phyloP scores from a whole-genome alignment of 176 grass and related monocot genomes.

The Melocanna baccifera region DNA sequence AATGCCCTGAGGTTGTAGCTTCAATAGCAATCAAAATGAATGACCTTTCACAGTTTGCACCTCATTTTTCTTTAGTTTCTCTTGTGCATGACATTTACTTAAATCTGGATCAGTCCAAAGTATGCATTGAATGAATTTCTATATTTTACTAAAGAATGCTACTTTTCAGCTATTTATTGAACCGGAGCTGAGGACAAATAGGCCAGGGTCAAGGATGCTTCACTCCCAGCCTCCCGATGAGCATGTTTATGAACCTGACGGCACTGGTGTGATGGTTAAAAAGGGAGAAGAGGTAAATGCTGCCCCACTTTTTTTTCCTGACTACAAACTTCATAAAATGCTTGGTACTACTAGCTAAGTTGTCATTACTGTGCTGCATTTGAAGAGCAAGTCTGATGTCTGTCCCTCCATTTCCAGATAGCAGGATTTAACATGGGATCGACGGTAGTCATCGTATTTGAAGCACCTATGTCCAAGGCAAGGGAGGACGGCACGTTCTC shows the following conservation, averaged over 20 bases:
- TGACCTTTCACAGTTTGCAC: neutral
- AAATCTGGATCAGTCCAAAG: neutral
- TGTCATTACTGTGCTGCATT: neutral
- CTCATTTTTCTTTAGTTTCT: neutral
- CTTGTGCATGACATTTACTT: neutral
- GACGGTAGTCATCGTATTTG: constrained; percentile 74
- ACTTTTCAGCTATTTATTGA: constrained; percentile 59
- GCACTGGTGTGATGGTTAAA: constrained; percentile 51
- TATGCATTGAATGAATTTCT: neutral
- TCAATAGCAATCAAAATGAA: neutral
- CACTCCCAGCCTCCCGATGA: constrained; percentile 43
- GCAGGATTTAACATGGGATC: constrained; percentile 85
- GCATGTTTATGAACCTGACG: constrained; percentile 47
- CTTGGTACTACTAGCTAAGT: neutral
- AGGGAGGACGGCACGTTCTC: constrained; percentile 7
- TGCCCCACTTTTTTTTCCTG: neutral
- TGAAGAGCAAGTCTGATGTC: neutral
- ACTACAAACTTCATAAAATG: neutral
- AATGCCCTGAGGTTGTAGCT: neutral
- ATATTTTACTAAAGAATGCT: neutral
- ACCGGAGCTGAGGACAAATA: constrained; percentile 60
- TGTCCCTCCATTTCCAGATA: constrained; percentile 33
- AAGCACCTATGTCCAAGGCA: constrained; percentile 60
- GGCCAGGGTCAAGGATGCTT: constrained; percentile 21
- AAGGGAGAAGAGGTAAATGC: constrained; percentile 40